Evolutionary conservation across 2,329 filamentous ascomycete species (phyloP).

Genomic region (Delphinella strobiligena): DNA sequence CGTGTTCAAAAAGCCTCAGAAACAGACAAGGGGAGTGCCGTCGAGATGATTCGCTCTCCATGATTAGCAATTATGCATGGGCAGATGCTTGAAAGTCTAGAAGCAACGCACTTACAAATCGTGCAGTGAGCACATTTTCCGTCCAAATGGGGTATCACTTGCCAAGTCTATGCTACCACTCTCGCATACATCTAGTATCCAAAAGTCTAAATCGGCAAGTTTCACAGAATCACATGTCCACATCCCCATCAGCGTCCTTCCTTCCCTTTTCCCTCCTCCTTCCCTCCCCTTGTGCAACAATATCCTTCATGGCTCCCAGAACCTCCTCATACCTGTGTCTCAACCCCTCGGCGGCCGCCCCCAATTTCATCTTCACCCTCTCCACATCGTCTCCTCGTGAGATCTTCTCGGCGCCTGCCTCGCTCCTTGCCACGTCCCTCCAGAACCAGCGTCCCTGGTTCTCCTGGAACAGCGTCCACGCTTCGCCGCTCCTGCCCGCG

Average conservation of each 20-base stretch:
- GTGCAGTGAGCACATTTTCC: no score
- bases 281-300: slow-evolving; percentile 33
- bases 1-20: no score
- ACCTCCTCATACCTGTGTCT: slow-evolving; percentile 38
- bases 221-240: slow-evolving; percentile 3
- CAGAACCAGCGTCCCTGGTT: slow-evolving; percentile 87
- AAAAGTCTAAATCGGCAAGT: no score
- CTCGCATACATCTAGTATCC: no score
- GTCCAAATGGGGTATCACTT: no score
- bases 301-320: slow-evolving; percentile 49
- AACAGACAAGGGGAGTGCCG: no score
- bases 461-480: slow-evolving; percentile 78
- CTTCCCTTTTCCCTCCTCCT: neutral
- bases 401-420: slow-evolving; percentile 30
- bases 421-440: slow-evolving; percentile 56
- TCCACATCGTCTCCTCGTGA: slow-evolving; percentile 34
- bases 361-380: slow-evolving; percentile 28
- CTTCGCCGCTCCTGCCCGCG: slow-evolving; percentile 61
- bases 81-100: no score
- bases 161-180: no score
- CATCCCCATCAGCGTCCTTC: slow-evolving; percentile 1
- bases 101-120: no score
- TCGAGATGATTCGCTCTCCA: no score
- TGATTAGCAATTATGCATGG: no score
- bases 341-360: slow-evolving; percentile 24